Evolutionary conservation across 768 basidiomycete species (phyloP).

Genomic region (Lactarius deliciosus): DNA sequence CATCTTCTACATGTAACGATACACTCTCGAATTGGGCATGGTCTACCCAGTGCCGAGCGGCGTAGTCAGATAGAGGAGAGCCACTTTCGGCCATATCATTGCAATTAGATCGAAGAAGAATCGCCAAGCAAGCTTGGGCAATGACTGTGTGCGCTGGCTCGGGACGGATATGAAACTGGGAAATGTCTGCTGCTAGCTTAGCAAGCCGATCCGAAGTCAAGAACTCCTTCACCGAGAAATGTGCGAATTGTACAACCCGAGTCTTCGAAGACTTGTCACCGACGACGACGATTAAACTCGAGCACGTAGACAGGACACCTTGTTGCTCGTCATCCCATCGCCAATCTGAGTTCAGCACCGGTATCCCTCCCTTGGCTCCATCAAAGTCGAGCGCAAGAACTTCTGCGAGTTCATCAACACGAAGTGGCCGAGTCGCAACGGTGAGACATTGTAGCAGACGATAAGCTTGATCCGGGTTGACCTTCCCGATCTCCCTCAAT

Average conservation of each 20-base stretch:
- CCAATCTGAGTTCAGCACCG: no score
- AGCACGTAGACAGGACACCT: no score
- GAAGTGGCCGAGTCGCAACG: no score
- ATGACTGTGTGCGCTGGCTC: background rate
- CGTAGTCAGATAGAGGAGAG: background rate
- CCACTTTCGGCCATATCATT: no score
- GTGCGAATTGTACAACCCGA: background rate
- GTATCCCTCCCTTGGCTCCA: no score
- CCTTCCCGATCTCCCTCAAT: background rate
- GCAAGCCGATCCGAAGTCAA: slow-evolving; percentile 1
- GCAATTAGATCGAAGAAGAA: background rate
- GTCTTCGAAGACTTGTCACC: background rate
- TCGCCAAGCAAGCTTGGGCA: background rate
- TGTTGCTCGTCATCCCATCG: no score
- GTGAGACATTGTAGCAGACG: background rate
- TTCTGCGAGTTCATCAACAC: no score
- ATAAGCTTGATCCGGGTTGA: background rate
- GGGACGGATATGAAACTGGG: background rate
- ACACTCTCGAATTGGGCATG: background rate
- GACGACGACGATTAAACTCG: background rate
- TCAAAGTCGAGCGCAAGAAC: no score
- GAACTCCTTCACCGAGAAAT: slow-evolving; percentile 2
- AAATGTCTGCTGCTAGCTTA: background rate
- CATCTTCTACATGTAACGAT: background rate
- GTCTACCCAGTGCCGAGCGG: background rate